Evolutionary conservation across 768 basidiomycete genomes (phyloP), one percentile per base, ranked within the genome.

Genomic region (Boletus patriciae): DNA sequence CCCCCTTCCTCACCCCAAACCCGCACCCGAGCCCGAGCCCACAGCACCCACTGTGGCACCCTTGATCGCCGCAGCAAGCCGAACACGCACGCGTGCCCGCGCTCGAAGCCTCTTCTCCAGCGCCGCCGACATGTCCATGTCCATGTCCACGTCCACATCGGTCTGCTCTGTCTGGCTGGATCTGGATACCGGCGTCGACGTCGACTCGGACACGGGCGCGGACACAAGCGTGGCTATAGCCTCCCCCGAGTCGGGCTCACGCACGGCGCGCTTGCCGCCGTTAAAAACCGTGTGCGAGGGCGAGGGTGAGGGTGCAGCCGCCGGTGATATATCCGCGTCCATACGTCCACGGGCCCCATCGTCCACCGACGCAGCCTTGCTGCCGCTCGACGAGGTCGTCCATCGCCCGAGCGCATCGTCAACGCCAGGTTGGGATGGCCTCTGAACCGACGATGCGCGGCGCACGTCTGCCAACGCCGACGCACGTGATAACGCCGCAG

Each of bases 1-100:
- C n/a, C n/a, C n/a, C n/a, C n/a, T n/a, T n/a, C n/a, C n/a, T n/a
- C n/a, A n/a, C n/a, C n/a, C n/a, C n/a, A n/a, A n/a, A n/a, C n/a
- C n/a, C n/a, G n/a, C n/a, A n/a, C n/a, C n/a, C 44, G 27, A 31
- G 4, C 19, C 19, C 12, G 46, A 31, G 9, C 34, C 34, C 34
- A 34, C 34, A 13, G 34, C 34, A 36, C 31, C 10, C 31, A 3
- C 31, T 10, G n/a, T n/a, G n/a, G 33, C 18, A 7, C 18, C 18
- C 27, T 50, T 50, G 38, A 50, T 40, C 38, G 49, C 77, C 21
- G 77, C 77, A 15, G 77, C 77, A 15, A 84, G 75, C 34, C 79
- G 77, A 25, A 76, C 74, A 25, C 75, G 78, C 60, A 84, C 61
- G 55, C 74, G 80, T 40, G 80, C 79, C 62, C 78, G 79, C 49